These are phyloP conservation scores for Amylostereum chailletii DNA, from an alignment of 1,284 basidiomycete species.

Conservation along the genomic window DNA sequence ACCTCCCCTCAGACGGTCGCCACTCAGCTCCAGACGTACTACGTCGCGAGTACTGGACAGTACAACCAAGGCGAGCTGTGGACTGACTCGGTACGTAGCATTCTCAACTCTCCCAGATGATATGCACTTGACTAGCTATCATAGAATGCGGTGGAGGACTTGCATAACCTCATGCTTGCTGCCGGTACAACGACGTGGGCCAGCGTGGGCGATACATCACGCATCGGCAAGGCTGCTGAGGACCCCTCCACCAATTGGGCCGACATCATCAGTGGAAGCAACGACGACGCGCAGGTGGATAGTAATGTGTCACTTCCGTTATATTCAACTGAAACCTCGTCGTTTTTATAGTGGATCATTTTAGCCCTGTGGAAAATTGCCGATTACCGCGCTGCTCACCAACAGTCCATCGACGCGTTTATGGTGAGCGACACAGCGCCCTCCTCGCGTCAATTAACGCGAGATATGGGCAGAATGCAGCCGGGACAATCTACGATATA, in stretches of 20 bases:
- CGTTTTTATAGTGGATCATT: constrained; percentile 35
- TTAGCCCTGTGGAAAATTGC: constrained; percentile 44
- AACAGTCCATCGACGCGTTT: constrained; percentile 25
- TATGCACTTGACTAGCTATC: not conserved
- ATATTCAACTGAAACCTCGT: not conserved
- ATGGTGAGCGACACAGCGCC: constrained; percentile 20
- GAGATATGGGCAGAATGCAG: constrained; percentile 23
- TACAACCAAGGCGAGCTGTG: constrained; percentile 40
- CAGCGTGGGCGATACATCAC: constrained; percentile 31
- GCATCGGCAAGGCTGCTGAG: constrained; percentile 33
- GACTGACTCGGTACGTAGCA: constrained; percentile 36
- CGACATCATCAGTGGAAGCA: constrained; percentile 31
- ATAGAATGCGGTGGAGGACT: constrained; percentile 45
- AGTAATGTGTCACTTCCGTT: not conserved
- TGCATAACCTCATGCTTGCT: constrained; percentile 45
- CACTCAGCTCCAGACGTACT: constrained; percentile 33
- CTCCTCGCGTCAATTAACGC: not conserved
- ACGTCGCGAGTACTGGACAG: constrained; percentile 23
- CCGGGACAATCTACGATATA: constrained; percentile 37
- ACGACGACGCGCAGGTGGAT: constrained; percentile 41
- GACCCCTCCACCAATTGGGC: constrained; percentile 30
- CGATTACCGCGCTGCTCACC: constrained; percentile 36
- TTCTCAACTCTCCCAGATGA: not conserved
- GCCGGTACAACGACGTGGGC: constrained; percentile 28
- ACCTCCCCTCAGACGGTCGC: constrained; percentile 28